Percentiles rank a stretch among this genome's conserved stretches.
phyloP scores from a whole-genome alignment of 148 eudicot species.

The Chenopodium album region DNA sequence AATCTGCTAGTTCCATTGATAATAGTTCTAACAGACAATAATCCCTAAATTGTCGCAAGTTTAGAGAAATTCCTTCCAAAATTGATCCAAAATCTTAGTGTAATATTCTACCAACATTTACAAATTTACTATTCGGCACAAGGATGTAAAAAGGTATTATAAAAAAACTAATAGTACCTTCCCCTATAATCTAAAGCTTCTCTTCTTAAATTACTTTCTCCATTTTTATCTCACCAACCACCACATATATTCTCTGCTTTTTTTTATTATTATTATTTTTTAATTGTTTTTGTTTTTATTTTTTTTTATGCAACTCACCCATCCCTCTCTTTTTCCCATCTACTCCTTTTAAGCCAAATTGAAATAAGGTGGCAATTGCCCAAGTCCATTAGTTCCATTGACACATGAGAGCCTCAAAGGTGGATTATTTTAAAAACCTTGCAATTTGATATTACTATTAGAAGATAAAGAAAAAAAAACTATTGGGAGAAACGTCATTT shows the following conservation, averaged over 20 bases:
- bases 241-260: not conserved
- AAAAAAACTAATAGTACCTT: not conserved
- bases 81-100: no score
- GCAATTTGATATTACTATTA: not conserved
- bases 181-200: not conserved
- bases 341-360: not conserved
- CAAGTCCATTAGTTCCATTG: not conserved
- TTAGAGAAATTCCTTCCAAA: not conserved
- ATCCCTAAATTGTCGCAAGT: no score
- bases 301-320: not conserved
- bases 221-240: not conserved
- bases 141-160: not conserved
- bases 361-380: no score
- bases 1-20: not conserved
- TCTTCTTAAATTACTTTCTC: not conserved
- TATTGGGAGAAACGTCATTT: not conserved
- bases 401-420: not conserved
- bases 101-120: not conserved
- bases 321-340: not conserved
- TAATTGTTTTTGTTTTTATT: no score
- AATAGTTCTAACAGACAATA: not conserved
- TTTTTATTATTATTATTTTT: no score
- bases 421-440: not conserved
- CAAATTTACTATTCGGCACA: not conserved
- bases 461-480: not conserved